A percentile compares a stretch with the other conserved stretches of the same genome.
phyloP scores from a whole-genome alignment of 2,329 filamentous ascomycete species.

The Colletotrichum zoysiae region DNA sequence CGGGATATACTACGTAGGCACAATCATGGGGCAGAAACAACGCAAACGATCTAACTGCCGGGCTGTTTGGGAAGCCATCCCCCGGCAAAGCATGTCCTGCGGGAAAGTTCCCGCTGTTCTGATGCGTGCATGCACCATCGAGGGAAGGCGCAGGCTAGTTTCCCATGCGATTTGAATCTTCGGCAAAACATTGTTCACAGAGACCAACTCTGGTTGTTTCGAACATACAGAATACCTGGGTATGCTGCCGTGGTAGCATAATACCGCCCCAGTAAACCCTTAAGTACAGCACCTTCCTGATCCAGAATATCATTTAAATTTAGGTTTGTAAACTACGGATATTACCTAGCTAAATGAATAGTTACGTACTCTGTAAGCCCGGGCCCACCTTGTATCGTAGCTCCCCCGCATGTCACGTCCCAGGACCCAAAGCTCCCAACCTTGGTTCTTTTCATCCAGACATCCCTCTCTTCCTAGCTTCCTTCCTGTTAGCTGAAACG shows the following conservation, averaged over 20 bases:
- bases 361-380: background rate
- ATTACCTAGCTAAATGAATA: too few species aligned
- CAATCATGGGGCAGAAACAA: background rate
- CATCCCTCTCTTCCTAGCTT: too few species aligned
- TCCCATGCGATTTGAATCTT: background rate
- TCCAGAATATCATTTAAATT: background rate
- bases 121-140: background rate
- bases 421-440: background rate
- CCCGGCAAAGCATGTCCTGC: background rate
- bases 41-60: background rate
- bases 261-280: background rate
- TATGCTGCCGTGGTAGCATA: too few species aligned
- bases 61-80: too few species aligned
- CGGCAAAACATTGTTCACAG: background rate
- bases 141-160: background rate
- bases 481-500: constrained; percentile 12
- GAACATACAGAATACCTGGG: background rate
- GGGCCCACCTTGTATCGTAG: background rate
- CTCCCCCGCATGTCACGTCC: constrained; percentile 2
- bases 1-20: background rate
- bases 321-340: too few species aligned
- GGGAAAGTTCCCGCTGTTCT: background rate
- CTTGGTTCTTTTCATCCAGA: background rate
- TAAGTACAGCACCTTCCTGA: background rate
- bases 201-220: background rate